These are phyloP conservation scores for Moesziomyces sp. DNA, from an alignment of 1,284 basidiomycete species.

Conservation along the genomic window DNA sequence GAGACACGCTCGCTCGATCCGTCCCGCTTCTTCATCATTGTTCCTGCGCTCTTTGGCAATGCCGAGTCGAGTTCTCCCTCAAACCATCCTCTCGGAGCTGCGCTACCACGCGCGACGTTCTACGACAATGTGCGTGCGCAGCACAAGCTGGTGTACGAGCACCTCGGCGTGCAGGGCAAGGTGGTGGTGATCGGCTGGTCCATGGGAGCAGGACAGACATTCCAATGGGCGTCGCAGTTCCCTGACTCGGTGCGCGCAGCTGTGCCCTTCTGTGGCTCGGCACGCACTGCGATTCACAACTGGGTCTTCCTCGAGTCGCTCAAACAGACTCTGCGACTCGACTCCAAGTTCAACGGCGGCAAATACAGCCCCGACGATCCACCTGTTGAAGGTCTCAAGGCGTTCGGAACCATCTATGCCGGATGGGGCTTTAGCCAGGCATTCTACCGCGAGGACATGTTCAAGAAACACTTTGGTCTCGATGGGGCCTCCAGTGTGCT, in stretches of 20 bases:
- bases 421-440: constrained; percentile 55
- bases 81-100: constrained; percentile 34
- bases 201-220: constrained; percentile 52
- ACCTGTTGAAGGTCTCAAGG: constrained; percentile 43
- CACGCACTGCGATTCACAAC: constrained; percentile 49
- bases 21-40: constrained; percentile 54
- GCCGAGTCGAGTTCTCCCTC: constrained; percentile 49
- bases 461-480: constrained; percentile 39
- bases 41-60: constrained; percentile 59
- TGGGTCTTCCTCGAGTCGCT: constrained; percentile 52
- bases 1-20: constrained; percentile 39
- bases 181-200: constrained; percentile 43
- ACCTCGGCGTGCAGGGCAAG: constrained; percentile 31
- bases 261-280: constrained; percentile 54
- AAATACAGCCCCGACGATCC: constrained; percentile 26
- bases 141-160: constrained; percentile 38
- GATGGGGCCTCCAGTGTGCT: constrained; percentile 19
- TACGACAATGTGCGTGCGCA: constrained; percentile 53
- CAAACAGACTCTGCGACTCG: constrained; percentile 24
- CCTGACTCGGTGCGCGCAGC: constrained; percentile 39
- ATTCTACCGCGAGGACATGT: constrained; percentile 46
- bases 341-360: constrained; percentile 26
- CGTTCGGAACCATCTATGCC: constrained; percentile 52
- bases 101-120: constrained; percentile 40
- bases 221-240: constrained; percentile 53